These are phyloP conservation scores for Apiospora koreana DNA, from an alignment of 2,329 filamentous ascomycete genomes.

Conservation along the genomic window DNA sequence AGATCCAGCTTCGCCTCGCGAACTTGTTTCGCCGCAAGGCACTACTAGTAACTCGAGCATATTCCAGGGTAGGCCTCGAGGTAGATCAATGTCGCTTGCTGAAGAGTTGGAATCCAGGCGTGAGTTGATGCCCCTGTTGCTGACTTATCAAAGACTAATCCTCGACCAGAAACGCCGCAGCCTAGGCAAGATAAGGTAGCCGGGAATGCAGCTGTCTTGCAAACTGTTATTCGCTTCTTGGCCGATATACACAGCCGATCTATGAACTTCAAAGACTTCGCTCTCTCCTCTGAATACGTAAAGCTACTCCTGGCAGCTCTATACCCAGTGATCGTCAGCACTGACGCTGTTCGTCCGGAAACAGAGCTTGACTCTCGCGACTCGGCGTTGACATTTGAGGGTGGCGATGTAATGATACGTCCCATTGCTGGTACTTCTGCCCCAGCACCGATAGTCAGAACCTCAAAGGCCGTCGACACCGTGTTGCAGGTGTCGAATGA, in stretches of 20 bases:
- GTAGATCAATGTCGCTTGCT: slow-evolving; percentile 67
- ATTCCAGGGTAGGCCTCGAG: slow-evolving; percentile 39
- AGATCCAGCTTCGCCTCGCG: slow-evolving; percentile 56
- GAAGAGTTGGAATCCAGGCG: slow-evolving; percentile 58
- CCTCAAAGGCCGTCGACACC: slow-evolving; percentile 58
- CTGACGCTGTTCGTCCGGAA: slow-evolving; percentile 79
- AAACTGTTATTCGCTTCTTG: slow-evolving; percentile 77
- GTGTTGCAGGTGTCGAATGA: slow-evolving; percentile 40
- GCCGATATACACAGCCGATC: slow-evolving; percentile 78
- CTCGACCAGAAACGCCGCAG: slow-evolving; percentile 37
- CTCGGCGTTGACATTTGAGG: slow-evolving; percentile 80
- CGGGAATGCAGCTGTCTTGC: slow-evolving; percentile 66
- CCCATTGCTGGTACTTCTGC: slow-evolving; percentile 65
- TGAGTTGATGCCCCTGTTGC: slow-evolving; percentile 27
- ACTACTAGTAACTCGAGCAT: slow-evolving; percentile 15
- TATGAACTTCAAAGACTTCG: slow-evolving; percentile 78
- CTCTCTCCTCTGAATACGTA: slow-evolving; percentile 76
- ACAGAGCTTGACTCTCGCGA: slow-evolving; percentile 85
- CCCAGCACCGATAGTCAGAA: slow-evolving; percentile 71
- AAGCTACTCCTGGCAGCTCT: slow-evolving; percentile 77
- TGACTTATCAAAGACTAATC: background rate
- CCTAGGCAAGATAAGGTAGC: slow-evolving; percentile 51
- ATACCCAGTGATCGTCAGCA: slow-evolving; percentile 86
- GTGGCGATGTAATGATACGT: slow-evolving; percentile 80
- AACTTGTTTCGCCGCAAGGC: slow-evolving; percentile 19